Percentiles rank a stretch among this genome's conserved stretches.
phyloP scores from a whole-genome alignment of 768 basidiomycete genomes.

The Tricholoma saponaceum region DNA sequence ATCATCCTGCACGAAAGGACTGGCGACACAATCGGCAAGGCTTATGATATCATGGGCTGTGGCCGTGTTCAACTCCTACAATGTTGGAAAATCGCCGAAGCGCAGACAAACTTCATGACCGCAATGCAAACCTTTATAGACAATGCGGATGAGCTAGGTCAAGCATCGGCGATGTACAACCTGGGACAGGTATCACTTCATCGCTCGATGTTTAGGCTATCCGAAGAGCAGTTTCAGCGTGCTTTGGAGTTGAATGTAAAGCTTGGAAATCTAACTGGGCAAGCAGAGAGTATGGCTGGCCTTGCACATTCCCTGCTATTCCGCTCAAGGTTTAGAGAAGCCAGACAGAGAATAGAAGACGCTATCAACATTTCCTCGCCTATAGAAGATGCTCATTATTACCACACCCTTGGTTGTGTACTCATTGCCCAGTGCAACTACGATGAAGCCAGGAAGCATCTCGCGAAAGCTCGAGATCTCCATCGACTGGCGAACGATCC shows the following conservation, averaged over 20 bases:
- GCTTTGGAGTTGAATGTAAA: conserved; percentile 6
- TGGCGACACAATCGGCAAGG: conserved; percentile 16
- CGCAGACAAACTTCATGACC: conserved; percentile 8
- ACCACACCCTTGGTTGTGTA: no score
- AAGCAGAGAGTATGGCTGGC: conserved; percentile 21
- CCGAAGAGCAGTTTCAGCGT: conserved; percentile 13
- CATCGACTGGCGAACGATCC: no score
- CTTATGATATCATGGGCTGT: conserved; percentile 21
- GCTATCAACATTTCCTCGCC: conserved; percentile 20
- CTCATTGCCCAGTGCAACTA: no score
- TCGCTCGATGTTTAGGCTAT: conserved; percentile 11
- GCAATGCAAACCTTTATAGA: conserved; percentile 16
- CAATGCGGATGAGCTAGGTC: conserved; percentile 15
- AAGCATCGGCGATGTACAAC: conserved; percentile 19
- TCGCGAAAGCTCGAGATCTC: not conserved
- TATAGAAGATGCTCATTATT: not conserved
- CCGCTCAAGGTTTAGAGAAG: conserved; percentile 20
- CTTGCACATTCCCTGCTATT: conserved; percentile 16
- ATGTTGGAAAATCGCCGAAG: conserved; percentile 3
- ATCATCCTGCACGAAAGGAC: conserved; percentile 15
- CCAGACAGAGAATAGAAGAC: conserved; percentile 14
- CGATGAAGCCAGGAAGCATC: no score
- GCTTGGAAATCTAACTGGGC: conserved; percentile 14
- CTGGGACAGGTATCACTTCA: conserved; percentile 18
- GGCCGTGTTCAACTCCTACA: conserved; percentile 18